Base-by-base conservation (phyloP, 2,329 filamentous ascomycete genomes). In the Diaporthe ampelina region DNA sequence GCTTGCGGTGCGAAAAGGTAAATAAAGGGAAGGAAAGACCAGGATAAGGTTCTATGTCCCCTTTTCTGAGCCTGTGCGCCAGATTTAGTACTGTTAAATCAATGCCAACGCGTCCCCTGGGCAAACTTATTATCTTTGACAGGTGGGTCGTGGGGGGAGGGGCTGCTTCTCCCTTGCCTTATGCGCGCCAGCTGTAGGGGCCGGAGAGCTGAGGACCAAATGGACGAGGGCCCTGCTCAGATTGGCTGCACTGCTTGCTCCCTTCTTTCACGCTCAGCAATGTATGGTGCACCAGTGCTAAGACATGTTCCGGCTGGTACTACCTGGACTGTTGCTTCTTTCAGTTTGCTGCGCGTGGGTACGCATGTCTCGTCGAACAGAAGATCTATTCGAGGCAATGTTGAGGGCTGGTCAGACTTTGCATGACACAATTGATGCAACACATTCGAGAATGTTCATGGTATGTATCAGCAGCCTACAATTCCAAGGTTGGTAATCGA, bases 101-200 rank as follows among this genome's bases (percentile, higher is more conserved):
- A 40, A 29, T 63, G 37, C 2, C 58, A 7, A 63, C 58, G 58
- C 58, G 58, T 63, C 58, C 37, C n/a, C n/a, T 63, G 40, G n/a
- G 37, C 37, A 45, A 29, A 63, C 24, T 29, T 63, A 63, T 45
- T 24, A 40, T 29, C n/a, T 29, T 45, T 26, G 40, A 45, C 58
- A 21, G 58, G 58, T 63, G 37, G 58, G 58, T 29, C 58, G 35
- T 1, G n/a, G 54, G n/a, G n/a, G n/a, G n/a, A n/a, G n/a, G n/a
- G n/a, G n/a, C n/a, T n/a, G n/a, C n/a, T 43, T n/a, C 37, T 35
- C 58, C 58, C 58, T 63, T 63, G 58, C 58, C n/a, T 61, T 13
- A 6, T 63, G 1, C 58, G 37, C 58, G 58, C 37, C 35, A 61
- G 58, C 7, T 43, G n/a, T n/a, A 59, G n/a, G 35, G 1, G n/a